phyloP scores from a whole-genome alignment of 768 basidiomycete species.

The Suillus variegatus region DNA sequence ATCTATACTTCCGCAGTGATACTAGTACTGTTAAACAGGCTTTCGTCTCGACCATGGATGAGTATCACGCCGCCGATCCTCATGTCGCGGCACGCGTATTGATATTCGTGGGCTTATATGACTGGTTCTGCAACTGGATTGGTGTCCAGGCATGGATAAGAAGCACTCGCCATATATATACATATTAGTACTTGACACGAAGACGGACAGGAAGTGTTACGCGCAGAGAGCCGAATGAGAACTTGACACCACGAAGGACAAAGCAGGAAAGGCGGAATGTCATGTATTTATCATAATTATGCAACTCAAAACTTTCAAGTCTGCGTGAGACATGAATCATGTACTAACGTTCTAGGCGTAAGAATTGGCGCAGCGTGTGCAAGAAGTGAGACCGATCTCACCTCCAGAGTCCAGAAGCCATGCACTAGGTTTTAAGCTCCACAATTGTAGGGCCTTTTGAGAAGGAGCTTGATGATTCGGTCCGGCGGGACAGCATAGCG shows the following conservation, averaged over 20 bases:
- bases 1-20: too few species aligned
- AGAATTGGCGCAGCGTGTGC: background rate
- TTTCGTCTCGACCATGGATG: too few species aligned
- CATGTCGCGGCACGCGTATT: too few species aligned
- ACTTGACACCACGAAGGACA: background rate
- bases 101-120: too few species aligned
- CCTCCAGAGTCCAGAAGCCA: background rate
- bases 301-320: background rate
- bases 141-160: too few species aligned
- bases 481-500: conserved; percentile 59
- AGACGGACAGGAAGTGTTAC: background rate
- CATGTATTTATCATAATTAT: background rate
- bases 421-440: background rate
- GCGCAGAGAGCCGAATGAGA: background rate
- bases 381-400: background rate
- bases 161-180: too few species aligned
- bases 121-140: too few species aligned
- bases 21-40: too few species aligned
- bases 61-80: too few species aligned
- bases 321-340: background rate
- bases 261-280: background rate
- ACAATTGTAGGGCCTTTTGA: conserved; percentile 25
- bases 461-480: conserved; percentile 53
- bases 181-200: background rate
- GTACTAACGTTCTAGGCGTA: background rate